Evolutionary conservation across 192 early-diverging fungal genomes (phyloP), one percentile per base, ranked within the genome.

Genomic region (Podila epigama): DNA sequence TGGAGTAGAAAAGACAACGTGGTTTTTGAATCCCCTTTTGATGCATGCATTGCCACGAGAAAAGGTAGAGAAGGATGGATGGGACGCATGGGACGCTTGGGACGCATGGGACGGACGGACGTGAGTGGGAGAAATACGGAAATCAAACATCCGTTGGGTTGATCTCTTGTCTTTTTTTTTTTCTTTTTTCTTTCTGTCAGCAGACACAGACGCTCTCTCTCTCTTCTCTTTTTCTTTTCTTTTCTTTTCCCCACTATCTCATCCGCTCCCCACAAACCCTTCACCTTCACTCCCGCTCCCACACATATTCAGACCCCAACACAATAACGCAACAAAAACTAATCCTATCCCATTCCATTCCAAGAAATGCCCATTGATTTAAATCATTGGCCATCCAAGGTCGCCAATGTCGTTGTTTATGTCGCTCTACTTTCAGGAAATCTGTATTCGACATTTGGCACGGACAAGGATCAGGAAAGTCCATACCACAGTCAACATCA

Each of bases 401-500:
- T 68, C 39, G 66, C 61, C 66, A 77, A 77, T 56, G 60, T 77
- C 57, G 29, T 77, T 20, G 73, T 77, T 56, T 77, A 77, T 32
- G 60, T 64, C 44, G 60, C 65, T 5, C 33, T 77, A 28, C 50
- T 77, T 33, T 77, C 73, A 11, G 73, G 73, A 5, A 77, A 68
- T 56, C 29, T 77, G 20, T 77, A 68, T 27, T 54, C 66, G 36
- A 68, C 73, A 22, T 68, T 77, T 59, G 73, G 73, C 6, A 55
- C 54, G 9, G 73, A 68, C 65, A 27, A 51, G 20, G 56, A 51
- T 29, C 25, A 33, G 15, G 63, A 67, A 16, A 50, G 58, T 4
- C 80, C 80, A 2, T 75, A 80, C 52, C 70, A 64, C 41, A 55
- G 51, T 22, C 55, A 73, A 18, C 82, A 89, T 58, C 52, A 66